These are phyloP conservation scores for Ricinus communis DNA, from an alignment of 345 rosid genomes.

Conservation along the genomic window DNA sequence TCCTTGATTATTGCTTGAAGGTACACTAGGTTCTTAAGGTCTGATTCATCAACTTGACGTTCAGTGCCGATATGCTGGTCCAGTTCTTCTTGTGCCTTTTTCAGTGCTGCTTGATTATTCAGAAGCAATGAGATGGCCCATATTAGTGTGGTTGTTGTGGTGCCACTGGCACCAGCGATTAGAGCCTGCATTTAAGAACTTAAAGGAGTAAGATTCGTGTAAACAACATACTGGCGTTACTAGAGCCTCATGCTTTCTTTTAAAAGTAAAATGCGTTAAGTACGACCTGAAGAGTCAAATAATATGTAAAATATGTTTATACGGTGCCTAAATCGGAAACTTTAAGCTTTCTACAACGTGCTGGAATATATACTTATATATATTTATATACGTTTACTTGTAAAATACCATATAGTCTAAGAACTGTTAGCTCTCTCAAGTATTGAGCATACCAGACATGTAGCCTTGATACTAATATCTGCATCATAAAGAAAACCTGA, in stretches of 20 bases:
- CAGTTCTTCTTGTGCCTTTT: conserved; percentile 52
- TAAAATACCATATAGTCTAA: no score
- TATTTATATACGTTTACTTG: no score
- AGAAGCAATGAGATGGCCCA: conserved; percentile 63
- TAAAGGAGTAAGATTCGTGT: no score
- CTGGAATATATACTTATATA: no score
- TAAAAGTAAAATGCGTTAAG: no score
- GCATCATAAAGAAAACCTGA: conserved; percentile 39
- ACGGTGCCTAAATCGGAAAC: no score
- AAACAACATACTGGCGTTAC: no score
- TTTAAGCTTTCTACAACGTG: no score
- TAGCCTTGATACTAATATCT: conserved; percentile 53
- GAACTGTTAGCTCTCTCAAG: no score
- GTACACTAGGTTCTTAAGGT: conserved; percentile 44
- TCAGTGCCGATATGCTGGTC: conserved; percentile 46
- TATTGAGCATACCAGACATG: conserved; percentile 52
- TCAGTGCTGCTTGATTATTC: conserved; percentile 40
- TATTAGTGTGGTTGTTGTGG: conserved; percentile 43
- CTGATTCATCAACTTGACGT: conserved; percentile 50
- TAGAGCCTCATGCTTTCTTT: no score
- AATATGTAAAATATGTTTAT: no score
- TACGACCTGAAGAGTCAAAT: no score
- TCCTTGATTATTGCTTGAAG: conserved; percentile 66
- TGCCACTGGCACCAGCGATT: conserved; percentile 52
- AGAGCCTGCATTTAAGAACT: conserved; percentile 43